Base-by-base conservation (phyloP, 495 filamentous ascomycete genomes). In the Hypoxylon fragiforme region DNA sequence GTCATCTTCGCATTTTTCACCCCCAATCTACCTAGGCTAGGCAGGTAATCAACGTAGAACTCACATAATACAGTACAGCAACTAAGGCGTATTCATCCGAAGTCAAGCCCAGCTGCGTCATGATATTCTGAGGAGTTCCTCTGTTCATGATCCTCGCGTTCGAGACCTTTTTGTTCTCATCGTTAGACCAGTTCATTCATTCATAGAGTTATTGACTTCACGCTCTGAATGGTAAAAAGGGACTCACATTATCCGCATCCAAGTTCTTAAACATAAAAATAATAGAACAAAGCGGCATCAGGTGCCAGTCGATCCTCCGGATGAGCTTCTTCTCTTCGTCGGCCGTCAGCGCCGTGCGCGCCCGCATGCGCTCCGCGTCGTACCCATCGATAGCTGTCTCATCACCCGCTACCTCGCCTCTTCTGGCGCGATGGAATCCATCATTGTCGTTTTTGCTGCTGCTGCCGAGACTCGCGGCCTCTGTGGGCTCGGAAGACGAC, bases 261-360 rank as follows among this genome's bases (percentile, higher is more conserved):
- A 76, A 26, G 26, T 69, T 74, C 51, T 76, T 75, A 44, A 78
- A 68, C 66, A 76, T 66, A 52, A 73, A 78, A 11, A 78, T 73
- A 1, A 77, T 40, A 3, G 73, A 70, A 11, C 68, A 70, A 7
- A 78, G 54, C 6, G 73, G 68, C 63, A 77, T 71, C 1, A 77
- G 54, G 13, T 70, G 71, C 73, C 70, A 76, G 43, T 77, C 75
- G n/a, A 76, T 72, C 14, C 72, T 64, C 5, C 71, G 66, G 9
- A 77, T 57, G 7, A 77, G 48, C 21, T 63, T 74, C 43, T 71
- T 74, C 42, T 77, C 75, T 48, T 77, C 74, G 14, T 65, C 69
- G 22, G 51, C 35, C 14, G 68, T 77, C 1, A 79, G 58, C 1
- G 65, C 44, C 3, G 68, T 66, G 7, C 74, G 64, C 2, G 64